A percentile compares a stretch with the other conserved stretches of the same genome.
Conservation (phyloP, 1,284 basidiomycete genomes). For the Cutaneotrichosporon daszewskae region DNA sequence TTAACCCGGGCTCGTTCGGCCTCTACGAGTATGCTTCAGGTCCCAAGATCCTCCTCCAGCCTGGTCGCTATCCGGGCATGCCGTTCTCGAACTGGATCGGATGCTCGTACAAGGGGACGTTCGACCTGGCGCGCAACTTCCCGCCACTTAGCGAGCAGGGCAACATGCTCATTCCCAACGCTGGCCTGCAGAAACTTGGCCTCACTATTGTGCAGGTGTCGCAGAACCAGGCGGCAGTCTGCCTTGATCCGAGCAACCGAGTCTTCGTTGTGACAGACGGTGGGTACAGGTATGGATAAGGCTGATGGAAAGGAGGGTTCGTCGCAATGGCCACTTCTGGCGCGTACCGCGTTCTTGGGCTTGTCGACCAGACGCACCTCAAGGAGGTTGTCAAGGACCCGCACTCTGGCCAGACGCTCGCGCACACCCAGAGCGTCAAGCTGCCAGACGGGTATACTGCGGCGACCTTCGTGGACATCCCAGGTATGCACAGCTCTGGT, state of each 20-base stretch:
- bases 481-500: too few species aligned
- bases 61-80: slow-evolving; percentile 14
- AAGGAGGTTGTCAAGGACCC: slow-evolving; percentile 5
- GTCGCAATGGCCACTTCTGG: slow-evolving; percentile 16
- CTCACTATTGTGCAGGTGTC: slow-evolving; percentile 15
- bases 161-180: slow-evolving; percentile 6
- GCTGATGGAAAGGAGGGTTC: too few species aligned
- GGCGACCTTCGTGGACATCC: slow-evolving; percentile 15
- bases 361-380: slow-evolving; percentile 17
- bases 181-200: slow-evolving; percentile 9
- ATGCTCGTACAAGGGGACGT: slow-evolving; percentile 7
- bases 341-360: slow-evolving; percentile 13
- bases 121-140: slow-evolving; percentile 14
- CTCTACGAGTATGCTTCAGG: slow-evolving; percentile 13
- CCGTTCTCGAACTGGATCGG: slow-evolving; percentile 16
- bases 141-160: slow-evolving; percentile 5
- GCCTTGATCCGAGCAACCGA: slow-evolving; percentile 14
- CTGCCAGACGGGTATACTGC: slow-evolving; percentile 12
- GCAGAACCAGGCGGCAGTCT: slow-evolving; percentile 17
- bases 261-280: slow-evolving; percentile 15
- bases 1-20: slow-evolving; percentile 15
- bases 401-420: slow-evolving; percentile 8
- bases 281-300: too few species aligned
- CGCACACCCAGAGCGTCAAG: slow-evolving; percentile 9
- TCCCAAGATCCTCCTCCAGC: slow-evolving; percentile 13